A percentile compares a stretch with the other conserved stretches of the same genome.
Evolutionary conservation across 768 basidiomycete species (phyloP).

Genomic region (Neoboletus magnificus): DNA sequence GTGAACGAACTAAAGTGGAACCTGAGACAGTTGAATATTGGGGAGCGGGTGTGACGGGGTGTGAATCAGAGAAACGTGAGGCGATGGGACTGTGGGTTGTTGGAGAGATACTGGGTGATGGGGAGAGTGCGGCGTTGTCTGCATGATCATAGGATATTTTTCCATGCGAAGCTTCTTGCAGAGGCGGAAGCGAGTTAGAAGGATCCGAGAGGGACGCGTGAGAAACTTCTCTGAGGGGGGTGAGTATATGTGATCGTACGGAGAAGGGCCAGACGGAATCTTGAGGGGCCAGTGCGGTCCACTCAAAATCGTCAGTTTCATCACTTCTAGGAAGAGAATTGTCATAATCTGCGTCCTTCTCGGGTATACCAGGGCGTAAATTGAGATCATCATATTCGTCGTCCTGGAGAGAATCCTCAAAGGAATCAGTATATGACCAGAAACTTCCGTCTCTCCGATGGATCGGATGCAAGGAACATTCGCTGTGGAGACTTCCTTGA

Average conservation of each 20-base stretch:
- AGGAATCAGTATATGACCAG: slow-evolving; percentile 48
- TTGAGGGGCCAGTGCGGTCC: slow-evolving; percentile 9
- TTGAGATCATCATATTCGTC: slow-evolving; percentile 16
- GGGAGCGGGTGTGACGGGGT: slow-evolving; percentile 28
- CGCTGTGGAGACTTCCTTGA: slow-evolving; percentile 11
- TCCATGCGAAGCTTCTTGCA: slow-evolving; percentile 22
- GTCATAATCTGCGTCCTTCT: slow-evolving; percentile 22
- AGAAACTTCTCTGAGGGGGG: slow-evolving; percentile 34
- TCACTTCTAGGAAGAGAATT: slow-evolving; percentile 7
- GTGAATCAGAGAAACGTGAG: slow-evolving; percentile 25
- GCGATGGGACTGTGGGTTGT: slow-evolving; percentile 21
- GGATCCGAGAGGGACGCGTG: slow-evolving; percentile 17
- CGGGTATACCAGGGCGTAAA: slow-evolving; percentile 8
- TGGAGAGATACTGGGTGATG: slow-evolving; percentile 11
- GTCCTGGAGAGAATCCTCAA: slow-evolving; percentile 29
- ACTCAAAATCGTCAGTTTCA: slow-evolving; percentile 13
- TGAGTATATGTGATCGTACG: slow-evolving; percentile 27
- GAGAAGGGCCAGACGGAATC: slow-evolving; percentile 16
- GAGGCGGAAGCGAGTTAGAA: slow-evolving; percentile 25
- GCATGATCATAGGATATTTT: slow-evolving; percentile 26
- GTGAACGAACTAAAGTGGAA: slow-evolving; percentile 38
- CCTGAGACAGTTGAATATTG: slow-evolving; percentile 44
- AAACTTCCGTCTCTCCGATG: slow-evolving; percentile 13
- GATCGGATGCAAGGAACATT: slow-evolving; percentile 4
- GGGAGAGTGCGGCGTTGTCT: slow-evolving; percentile 22